These are phyloP conservation scores for Coemansia sp. DNA, from an alignment of 192 early-diverging fungal genomes.

Conservation along the genomic window DNA sequence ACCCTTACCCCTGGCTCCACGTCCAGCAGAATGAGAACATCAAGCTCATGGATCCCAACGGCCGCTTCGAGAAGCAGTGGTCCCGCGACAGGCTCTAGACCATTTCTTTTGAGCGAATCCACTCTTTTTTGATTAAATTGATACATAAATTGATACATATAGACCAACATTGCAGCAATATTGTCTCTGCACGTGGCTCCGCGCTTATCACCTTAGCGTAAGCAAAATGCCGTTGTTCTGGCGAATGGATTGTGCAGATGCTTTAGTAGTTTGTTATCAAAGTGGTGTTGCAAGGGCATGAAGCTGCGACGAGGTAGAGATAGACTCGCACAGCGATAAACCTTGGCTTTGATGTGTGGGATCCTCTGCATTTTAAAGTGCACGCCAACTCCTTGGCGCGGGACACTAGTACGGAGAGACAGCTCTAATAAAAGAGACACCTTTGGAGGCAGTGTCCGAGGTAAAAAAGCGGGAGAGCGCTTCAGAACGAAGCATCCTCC, in stretches of 20 bases:
- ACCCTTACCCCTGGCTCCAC: constrained; percentile 54
- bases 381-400: constrained; percentile 47
- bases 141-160: not conserved
- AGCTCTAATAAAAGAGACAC: not conserved
- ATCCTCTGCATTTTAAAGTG: constrained; percentile 10
- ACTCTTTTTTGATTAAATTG: not conserved
- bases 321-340: constrained; percentile 33
- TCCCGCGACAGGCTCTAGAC: constrained; percentile 44
- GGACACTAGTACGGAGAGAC: constrained; percentile 23
- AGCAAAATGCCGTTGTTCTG: not conserved
- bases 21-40: constrained; percentile 55
- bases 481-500: constrained; percentile 33
- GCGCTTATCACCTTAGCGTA: not conserved
- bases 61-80: constrained; percentile 52
- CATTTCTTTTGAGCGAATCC: not conserved
- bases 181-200: not conserved
- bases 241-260: not conserved
- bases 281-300: constrained; percentile 49
- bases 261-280: not conserved
- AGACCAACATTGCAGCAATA: not conserved
- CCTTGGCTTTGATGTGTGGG: constrained; percentile 33
- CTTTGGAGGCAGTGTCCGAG: constrained; percentile 8
- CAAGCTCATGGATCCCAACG: constrained; percentile 51
- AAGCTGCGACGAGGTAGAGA: constrained; percentile 21
- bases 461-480: constrained; percentile 4